These are phyloP conservation scores for Cicer bijugum DNA, from an alignment of 306 rosid species.

Conservation along the genomic window DNA sequence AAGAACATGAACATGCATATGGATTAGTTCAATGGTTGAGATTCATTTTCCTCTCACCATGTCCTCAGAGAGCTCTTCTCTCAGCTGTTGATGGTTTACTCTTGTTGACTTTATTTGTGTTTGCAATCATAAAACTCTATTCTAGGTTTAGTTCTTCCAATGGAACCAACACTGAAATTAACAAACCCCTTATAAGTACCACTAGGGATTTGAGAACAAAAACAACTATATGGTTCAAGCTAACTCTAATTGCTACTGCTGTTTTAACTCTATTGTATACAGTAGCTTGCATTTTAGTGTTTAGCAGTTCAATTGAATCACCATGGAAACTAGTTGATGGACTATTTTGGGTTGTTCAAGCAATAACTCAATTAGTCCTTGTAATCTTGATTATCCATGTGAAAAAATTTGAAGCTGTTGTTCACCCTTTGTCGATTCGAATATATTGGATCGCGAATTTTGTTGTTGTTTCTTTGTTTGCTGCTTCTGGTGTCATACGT, in stretches of 20 bases:
- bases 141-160: conserved; percentile 56
- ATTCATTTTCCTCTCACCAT: conserved; percentile 79
- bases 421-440: conserved; percentile 75
- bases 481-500: conserved; percentile 70
- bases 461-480: conserved; percentile 55
- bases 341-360: conserved; percentile 73
- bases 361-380: conserved; percentile 62
- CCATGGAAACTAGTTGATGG: conserved; percentile 69
- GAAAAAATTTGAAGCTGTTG: conserved; percentile 59
- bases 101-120: conserved; percentile 53
- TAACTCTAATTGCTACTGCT: conserved; percentile 55
- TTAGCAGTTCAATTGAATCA: conserved; percentile 41
- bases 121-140: conserved; percentile 61
- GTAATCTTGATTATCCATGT: conserved; percentile 64
- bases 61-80: conserved; percentile 79
- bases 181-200: conserved; percentile 58
- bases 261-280: conserved; percentile 55
- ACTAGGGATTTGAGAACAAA: conserved; percentile 26
- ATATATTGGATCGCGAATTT: conserved; percentile 69
- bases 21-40: conserved; percentile 61
- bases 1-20: conserved; percentile 40
- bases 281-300: conserved; percentile 53
- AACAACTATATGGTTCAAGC: conserved; percentile 66
- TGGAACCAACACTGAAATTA: conserved; percentile 50
- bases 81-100: conserved; percentile 60